Percentiles rank a stretch among this genome's conserved stretches.
These are phyloP conservation scores for Lactifluus echinatus DNA, from an alignment of 768 basidiomycete species.

Conservation along the genomic window DNA sequence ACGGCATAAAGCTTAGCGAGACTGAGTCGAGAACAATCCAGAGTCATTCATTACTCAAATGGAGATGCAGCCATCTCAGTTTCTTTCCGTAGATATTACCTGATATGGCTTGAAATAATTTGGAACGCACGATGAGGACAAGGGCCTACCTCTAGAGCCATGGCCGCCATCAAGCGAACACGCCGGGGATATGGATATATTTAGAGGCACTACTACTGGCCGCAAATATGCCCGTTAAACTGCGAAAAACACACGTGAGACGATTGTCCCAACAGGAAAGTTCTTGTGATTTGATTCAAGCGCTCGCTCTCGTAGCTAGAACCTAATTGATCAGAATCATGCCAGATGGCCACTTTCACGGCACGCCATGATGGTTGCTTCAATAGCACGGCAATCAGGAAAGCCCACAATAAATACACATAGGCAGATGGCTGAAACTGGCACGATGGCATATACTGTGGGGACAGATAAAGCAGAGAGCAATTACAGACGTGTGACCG, in stretches of 20 bases:
- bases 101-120: not conserved
- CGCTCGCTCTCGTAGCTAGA: not conserved
- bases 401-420: not conserved
- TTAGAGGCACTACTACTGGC: not conserved
- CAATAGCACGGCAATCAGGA: not conserved
- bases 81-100: not conserved
- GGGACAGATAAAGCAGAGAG: not conserved
- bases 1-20: not conserved
- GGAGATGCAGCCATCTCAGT: not conserved
- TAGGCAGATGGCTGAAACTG: not conserved
- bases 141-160: not conserved
- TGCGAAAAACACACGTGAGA: not conserved
- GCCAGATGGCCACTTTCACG: not conserved
- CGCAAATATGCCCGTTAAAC: not conserved
- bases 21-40: not conserved
- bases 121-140: not conserved
- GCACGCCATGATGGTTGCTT: not conserved
- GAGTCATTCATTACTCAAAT: not conserved
- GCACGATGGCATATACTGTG: not conserved
- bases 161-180: not conserved
- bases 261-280: not conserved
- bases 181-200: not conserved
- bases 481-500: slow-evolving; percentile 51
- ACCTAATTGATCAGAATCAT: not conserved
- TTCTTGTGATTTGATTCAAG: not conserved